phyloP scores from a whole-genome alignment of 2,329 filamentous ascomycete species.

The Thielaviopsis euricoi region DNA sequence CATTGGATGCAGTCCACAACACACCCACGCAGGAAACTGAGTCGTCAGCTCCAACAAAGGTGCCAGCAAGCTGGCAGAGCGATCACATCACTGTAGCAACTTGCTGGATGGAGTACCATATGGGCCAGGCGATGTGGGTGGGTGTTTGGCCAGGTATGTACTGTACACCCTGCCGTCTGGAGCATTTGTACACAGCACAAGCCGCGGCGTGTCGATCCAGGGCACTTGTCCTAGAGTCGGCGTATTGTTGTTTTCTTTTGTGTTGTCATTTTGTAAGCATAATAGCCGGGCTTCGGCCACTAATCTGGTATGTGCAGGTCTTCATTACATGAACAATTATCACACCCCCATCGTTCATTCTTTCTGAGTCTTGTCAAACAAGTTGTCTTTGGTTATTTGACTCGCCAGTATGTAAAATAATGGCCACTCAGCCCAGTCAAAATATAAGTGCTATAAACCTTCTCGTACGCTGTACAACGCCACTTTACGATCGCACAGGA shows the following conservation, averaged over 20 bases:
- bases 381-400: neutral
- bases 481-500: neutral
- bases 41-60: neutral
- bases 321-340: neutral
- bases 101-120: neutral
- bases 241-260: too few relatives aligned
- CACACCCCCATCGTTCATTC: neutral
- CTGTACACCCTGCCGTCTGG: neutral
- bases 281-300: neutral
- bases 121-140: too few relatives aligned
- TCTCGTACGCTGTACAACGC: neutral
- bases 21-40: too few relatives aligned
- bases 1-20: too few relatives aligned
- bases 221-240: too few relatives aligned
- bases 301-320: neutral
- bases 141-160: neutral
- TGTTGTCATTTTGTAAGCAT: neutral
- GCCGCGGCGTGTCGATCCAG: neutral
- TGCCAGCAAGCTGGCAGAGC: neutral
- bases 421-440: neutral
- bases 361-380: neutral
- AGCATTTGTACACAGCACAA: neutral
- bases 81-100: neutral
- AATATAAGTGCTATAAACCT: neutral
- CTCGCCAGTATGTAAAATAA: neutral